Evolutionary conservation across 1,139 yeast species (phyloP), one percentile per base, ranked within the genome.

Genomic region (Taiozyma sp.): DNA sequence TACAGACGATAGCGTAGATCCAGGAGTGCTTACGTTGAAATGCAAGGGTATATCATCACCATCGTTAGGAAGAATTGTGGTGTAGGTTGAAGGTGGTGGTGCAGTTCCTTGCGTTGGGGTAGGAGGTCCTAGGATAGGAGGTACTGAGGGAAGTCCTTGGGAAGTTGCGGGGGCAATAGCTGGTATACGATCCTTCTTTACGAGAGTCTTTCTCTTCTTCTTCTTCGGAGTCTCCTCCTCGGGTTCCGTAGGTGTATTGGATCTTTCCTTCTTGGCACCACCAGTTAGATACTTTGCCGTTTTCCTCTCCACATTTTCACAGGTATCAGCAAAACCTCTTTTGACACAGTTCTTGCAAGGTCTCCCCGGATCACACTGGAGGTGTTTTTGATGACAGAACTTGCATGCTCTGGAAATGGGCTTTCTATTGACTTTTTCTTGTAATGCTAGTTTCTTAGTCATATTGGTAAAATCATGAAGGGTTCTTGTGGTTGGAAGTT

Each of bases 341-440:
- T 84, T 85, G 41, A 75, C 64, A 66, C 93, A 86, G 63, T 86
- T 86, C 57, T 75, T 76, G 62, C 92, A 86, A 0, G 93, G 92
- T 51, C 93, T 65, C 16, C 59, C 54, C 22, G 56, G 49, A 55
- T 78, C 81, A 64, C 92, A 86, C 58, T 85, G 92, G 27, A 86
- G 71, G 60, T 85, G 93, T 57, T 86, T 86, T 38, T 74, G 70
- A 63, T 85, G 90, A 64, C 92, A 86, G 62, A 84, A 83, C 19
- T 74, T 74, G 63, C 93, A 86, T 0, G 92, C 93, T 46, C 85
- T 73, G 22, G 80, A 70, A 2, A 86, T 82, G 2, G 91, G 89
- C 57, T 74, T 80, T 47, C 92, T 69, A 39, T 67, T 70, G 44
- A 70, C 70, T 62, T 80, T 83, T 58, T 83, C 79, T 48, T 74